A percentile compares a stretch with the other conserved stretches of the same genome.
These are phyloP conservation scores for Tetradesmus obliquus DNA, from an alignment of 139 green algal genomes.

Conservation along the genomic window DNA sequence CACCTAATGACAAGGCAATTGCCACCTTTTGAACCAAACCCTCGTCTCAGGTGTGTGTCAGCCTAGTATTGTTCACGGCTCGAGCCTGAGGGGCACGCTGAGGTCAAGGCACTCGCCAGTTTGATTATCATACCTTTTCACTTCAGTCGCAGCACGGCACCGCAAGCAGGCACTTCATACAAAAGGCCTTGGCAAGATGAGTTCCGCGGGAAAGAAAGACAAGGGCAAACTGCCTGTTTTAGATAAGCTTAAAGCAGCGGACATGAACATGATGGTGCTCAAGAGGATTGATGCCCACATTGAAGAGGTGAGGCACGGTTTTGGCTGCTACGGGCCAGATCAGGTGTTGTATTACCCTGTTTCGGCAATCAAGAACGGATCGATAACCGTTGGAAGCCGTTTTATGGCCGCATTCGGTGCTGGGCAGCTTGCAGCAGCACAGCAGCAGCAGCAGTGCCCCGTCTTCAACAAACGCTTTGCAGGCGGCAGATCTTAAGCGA, in stretches of 20 bases:
- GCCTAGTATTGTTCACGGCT: no score
- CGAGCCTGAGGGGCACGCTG: neutral
- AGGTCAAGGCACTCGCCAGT: neutral
- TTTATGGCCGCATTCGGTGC: neutral
- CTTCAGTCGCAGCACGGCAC: neutral
- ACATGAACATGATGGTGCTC: slow-evolving; percentile 75
- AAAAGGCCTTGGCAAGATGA: neutral
- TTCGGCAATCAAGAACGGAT: neutral
- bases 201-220: slow-evolving; percentile 3
- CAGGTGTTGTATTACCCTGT: neutral
- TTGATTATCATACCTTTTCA: neutral
- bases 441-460: neutral
- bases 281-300: slow-evolving; percentile 68
- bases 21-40: neutral
- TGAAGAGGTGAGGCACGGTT: slow-evolving; percentile 64
- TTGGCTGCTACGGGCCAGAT: neutral
- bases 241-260: slow-evolving; percentile 50
- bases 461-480: neutral
- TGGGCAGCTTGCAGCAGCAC: neutral
- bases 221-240: slow-evolving; percentile 44
- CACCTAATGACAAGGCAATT: no score
- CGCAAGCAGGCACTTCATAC: neutral
- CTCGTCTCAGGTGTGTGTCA: neutral
- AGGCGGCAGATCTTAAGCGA: neutral
- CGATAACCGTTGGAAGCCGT: neutral